A percentile compares a stretch with the other conserved stretches of the same genome.
Evolutionary conservation across 2,329 filamentous ascomycete species (phyloP).

Genomic region (Fusarium agapanthi): DNA sequence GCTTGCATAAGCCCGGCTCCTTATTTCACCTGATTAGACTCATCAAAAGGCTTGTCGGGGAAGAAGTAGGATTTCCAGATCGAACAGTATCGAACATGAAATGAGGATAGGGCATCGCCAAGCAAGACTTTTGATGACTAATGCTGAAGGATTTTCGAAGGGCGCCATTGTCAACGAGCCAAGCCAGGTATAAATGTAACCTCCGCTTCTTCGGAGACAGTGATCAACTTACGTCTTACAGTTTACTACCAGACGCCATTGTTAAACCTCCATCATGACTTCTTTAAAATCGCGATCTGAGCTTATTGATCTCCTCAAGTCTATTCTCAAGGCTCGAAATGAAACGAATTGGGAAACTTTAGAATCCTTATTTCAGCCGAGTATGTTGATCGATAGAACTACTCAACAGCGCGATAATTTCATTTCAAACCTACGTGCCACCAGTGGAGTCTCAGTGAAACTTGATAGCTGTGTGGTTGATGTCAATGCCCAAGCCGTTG

Average conservation of each 20-base stretch:
- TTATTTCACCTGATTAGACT: too few species aligned
- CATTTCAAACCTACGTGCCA: not conserved
- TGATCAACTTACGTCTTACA: not conserved
- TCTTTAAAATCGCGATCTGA: not conserved
- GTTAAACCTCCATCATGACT: not conserved
- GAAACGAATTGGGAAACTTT: not conserved
- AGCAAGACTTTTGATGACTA: not conserved
- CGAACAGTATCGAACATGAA: too few species aligned
- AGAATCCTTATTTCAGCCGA: not conserved
- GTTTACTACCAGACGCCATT: rapidly evolving
- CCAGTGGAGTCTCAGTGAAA: rapidly evolving
- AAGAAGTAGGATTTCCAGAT: too few species aligned
- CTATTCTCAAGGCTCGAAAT: not conserved
- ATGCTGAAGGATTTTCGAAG: not conserved
- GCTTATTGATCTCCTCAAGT: not conserved
- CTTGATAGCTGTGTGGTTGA: slow-evolving; percentile 19
- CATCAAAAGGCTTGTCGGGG: too few species aligned
- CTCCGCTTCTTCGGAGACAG: rapidly evolving
- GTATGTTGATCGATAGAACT: not conserved
- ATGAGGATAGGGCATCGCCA: too few species aligned
- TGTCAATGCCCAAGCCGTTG: not conserved
- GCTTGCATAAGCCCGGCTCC: too few species aligned
- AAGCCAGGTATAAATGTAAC: not conserved
- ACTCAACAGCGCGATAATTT: not conserved
- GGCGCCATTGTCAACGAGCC: not conserved